Base-by-base conservation (phyloP, 352 stramenopile species). In the Peronospora belbahrii region DNA sequence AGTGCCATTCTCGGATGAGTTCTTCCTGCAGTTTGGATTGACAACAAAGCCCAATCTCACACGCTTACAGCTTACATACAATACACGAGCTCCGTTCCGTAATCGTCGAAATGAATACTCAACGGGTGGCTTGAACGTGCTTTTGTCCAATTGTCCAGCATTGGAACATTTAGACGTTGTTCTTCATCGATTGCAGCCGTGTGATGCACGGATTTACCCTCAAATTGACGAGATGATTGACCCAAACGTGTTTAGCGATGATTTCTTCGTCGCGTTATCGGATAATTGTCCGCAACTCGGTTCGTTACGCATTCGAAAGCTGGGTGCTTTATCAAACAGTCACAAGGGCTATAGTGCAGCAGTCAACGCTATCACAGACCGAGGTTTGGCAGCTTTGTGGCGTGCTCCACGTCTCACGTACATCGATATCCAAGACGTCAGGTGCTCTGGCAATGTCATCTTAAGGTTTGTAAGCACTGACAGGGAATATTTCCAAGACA, bases 151-250 rank as follows among this genome's bases (percentile, higher is more conserved):
- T 0, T 73, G 59, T 25, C 65, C 65, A 0, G 37, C 28, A 0
- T 33, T 79, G 7, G 34, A 69, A 31, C 52, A 67, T 17, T 42
- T 79, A 27, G 67, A 79, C 25, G 50, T 79, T 11, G 64, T 76
- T n/a, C 46, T 75, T 23, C 68, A 79, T 38, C 62, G 68, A 31
- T 35, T 75, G 1, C 65, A 79, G 42, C 57, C 65, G 17, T 72
- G 65, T 13, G 64, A 76, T 10, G 52, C 62, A 11, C 43, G 75
- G 5, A 65, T 79, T 30, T 79, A 79, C 30, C 68, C 65, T n/a
- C 68, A 79, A 31, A 52, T 79, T 25, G 65, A 79, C 42, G 68
- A 79, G 52, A 79, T 79, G 68, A 79, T 79, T 17, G 68, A 74
- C 19, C 51, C 65, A 0, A 53, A 63, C 8, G 68, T 76, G 19